These are phyloP conservation scores for Agapanthus africanus DNA, from an alignment of 106 monocot genomes.

Conservation along the genomic window DNA sequence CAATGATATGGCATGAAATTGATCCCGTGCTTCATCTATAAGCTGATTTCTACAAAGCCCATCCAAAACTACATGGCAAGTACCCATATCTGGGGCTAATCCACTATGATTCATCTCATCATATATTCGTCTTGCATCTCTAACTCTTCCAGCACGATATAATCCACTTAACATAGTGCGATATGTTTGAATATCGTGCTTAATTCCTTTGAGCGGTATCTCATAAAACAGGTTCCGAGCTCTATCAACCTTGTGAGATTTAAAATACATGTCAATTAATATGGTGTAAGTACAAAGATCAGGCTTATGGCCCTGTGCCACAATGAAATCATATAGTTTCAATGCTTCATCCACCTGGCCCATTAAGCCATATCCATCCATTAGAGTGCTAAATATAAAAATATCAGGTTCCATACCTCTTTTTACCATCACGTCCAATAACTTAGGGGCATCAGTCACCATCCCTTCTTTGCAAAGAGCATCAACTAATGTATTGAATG, in stretches of 20 bases:
- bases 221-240: conserved; percentile 8
- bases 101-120: conserved; percentile 8
- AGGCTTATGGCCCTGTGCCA: conserved; percentile 12
- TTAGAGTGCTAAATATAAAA: conserved; percentile 10
- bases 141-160: conserved; percentile 11
- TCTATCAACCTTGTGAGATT: background rate
- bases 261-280: conserved; percentile 7
- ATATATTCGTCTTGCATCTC: conserved; percentile 8
- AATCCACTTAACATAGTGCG: conserved; percentile 3
- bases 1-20: background rate
- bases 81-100: conserved; percentile 6
- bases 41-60: conserved; percentile 15
- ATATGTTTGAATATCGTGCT: background rate
- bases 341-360: conserved; percentile 9
- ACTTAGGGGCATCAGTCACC: conserved; percentile 1
- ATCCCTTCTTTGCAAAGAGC: conserved; percentile 12
- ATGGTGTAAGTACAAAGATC: conserved; percentile 5
- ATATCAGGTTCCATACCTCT: conserved; percentile 10
- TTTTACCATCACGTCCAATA: conserved; percentile 10
- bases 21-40: conserved; percentile 16
- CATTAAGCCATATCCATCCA: conserved; percentile 10
- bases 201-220: conserved; percentile 1
- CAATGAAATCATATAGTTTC: conserved; percentile 11
- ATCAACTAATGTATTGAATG: conserved; percentile 13
- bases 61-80: conserved; percentile 8